phyloP scores from a whole-genome alignment of 2,329 filamentous ascomycete genomes.

The Nemania diffusa region DNA sequence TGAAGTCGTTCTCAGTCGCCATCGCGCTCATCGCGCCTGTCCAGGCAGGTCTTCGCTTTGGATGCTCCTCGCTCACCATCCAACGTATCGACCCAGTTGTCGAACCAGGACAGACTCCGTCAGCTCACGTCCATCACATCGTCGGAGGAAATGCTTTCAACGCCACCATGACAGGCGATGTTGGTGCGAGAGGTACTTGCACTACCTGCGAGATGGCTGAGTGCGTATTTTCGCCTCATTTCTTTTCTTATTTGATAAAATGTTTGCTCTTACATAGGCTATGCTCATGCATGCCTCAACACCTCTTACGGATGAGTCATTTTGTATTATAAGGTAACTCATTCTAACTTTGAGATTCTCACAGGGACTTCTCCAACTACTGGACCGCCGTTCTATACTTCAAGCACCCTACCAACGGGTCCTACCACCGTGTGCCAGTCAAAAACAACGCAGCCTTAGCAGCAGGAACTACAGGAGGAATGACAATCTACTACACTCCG shows the following conservation, averaged over 20 bases:
- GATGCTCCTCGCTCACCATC: constrained; percentile 46
- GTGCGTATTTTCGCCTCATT: constrained; percentile 5
- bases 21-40: constrained; percentile 46
- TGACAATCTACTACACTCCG: constrained; percentile 49
- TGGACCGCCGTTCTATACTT: constrained; percentile 51
- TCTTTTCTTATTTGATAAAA: neutral
- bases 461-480: constrained; percentile 44
- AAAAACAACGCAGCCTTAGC: constrained; percentile 46
- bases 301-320: neutral
- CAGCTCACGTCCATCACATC: constrained; percentile 48
- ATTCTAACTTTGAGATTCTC: constrained; percentile 34
- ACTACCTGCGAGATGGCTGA: constrained; percentile 47
- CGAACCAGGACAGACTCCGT: constrained; percentile 45
- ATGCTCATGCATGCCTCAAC: neutral
- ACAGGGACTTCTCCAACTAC: constrained; percentile 47
- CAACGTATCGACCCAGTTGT: constrained; percentile 49
- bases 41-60: constrained; percentile 48
- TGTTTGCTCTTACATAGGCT: neutral
- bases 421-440: constrained; percentile 48
- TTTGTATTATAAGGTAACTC: neutral
- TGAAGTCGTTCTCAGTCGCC: constrained; percentile 45
- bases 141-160: constrained; percentile 51
- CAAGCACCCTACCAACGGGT: constrained; percentile 48
- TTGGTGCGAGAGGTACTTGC: constrained; percentile 46
- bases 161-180: constrained; percentile 46